A percentile compares a stretch with the other conserved stretches of the same genome.
Conservation (phyloP, 371 early-diverging fungal species). For the Mortierella sp. region DNA sequence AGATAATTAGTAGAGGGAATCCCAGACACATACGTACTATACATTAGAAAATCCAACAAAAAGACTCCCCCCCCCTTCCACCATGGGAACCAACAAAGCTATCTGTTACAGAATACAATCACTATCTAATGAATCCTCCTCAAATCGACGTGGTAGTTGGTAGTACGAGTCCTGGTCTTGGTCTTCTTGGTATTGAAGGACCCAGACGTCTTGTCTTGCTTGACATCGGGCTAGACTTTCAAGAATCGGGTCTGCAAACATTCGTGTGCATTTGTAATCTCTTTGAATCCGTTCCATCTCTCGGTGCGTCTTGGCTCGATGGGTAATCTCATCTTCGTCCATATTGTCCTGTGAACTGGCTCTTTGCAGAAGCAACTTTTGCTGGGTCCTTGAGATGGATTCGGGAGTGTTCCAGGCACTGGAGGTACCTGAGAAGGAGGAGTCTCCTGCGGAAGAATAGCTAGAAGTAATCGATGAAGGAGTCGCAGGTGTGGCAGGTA, state of each 20-base stretch:
- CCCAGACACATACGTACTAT: no score
- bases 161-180: no score
- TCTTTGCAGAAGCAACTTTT: conserved; percentile 37
- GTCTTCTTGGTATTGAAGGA: not conserved
- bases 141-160: no score
- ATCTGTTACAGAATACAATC: no score
- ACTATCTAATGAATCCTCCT: no score
- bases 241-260: conserved; percentile 26
- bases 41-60: no score
- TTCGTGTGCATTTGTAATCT: conserved; percentile 28
- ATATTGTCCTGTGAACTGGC: conserved; percentile 29
- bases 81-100: no score
- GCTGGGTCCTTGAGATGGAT: conserved; percentile 41
- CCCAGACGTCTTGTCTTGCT: not conserved
- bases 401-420: conserved; percentile 17
- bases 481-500: not conserved
- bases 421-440: not conserved
- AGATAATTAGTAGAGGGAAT: no score
- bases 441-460: not conserved
- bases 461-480: not conserved
- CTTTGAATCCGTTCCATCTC: conserved; percentile 42
- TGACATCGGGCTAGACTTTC: conserved; percentile 39
- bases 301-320: conserved; percentile 10
- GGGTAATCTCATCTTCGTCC: conserved; percentile 25
- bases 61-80: no score